phyloP scores from a whole-genome alignment of 805 yeast species.

The Wickerhamomyces mucosus region DNA sequence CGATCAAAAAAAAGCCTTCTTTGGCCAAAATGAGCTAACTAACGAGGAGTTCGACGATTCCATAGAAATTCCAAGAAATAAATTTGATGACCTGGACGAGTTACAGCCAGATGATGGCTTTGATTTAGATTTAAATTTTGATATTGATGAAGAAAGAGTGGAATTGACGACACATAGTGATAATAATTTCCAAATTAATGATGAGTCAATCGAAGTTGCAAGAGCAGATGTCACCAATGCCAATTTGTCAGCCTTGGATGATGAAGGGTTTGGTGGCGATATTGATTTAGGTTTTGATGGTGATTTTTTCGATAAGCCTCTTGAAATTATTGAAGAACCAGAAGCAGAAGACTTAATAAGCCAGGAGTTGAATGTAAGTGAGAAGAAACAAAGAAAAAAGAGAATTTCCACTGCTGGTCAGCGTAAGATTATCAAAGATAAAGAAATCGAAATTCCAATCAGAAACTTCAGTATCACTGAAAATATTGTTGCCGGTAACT shows the following conservation, averaged over 20 bases:
- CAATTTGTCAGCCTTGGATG: constrained; percentile 11
- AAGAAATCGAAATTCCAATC: constrained; percentile 17
- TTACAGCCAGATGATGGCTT: constrained; percentile 32
- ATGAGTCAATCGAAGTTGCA: constrained; percentile 26
- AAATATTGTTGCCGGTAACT: constrained; percentile 2
- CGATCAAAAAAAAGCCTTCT: constrained; percentile 9
- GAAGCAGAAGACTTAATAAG: constrained; percentile 2
- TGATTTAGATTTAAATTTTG: constrained; percentile 44
- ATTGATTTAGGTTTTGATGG: constrained; percentile 3
- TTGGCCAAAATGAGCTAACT: constrained; percentile 10
- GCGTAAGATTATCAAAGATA: constrained; percentile 16
- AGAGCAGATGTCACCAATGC: constrained; percentile 9
- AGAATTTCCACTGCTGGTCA: constrained; percentile 10
- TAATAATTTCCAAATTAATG: constrained; percentile 12
- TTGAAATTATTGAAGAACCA: constrained; percentile 14
- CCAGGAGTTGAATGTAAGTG: not conserved
- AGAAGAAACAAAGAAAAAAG: constrained; percentile 6
- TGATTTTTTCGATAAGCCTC: constrained; percentile 10
- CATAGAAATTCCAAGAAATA: constrained; percentile 57
- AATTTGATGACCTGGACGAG: constrained; percentile 20
- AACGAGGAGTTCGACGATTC: constrained; percentile 39
- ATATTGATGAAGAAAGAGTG: constrained; percentile 17
- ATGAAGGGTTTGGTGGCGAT: constrained; percentile 3
- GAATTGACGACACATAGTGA: constrained; percentile 4
- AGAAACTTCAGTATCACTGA: constrained; percentile 11